Evolutionary conservation across 495 filamentous ascomycete genomes (phyloP), one percentile per base, ranked within the genome.

Genomic region (Usnea hakonensis): DNA sequence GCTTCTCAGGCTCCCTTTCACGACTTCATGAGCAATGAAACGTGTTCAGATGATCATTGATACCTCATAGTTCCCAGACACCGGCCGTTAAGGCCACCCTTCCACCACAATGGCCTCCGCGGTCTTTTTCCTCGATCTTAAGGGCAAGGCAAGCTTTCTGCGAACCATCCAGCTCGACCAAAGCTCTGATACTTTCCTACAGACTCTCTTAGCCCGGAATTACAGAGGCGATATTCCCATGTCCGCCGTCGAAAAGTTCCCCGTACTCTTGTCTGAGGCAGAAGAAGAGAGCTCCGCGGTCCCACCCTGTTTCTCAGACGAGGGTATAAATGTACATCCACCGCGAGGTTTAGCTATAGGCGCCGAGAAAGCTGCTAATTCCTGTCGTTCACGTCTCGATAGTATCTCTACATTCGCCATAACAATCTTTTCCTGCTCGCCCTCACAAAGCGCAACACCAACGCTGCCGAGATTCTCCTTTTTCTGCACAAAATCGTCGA

Each of bases 381-480:
- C 52, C 30, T 35, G 58, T 50, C 54, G 55, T 3, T 4, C 21
- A 41, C 26, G 30, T 21, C 19, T 14, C 30, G 19, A 69, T 58
- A 97, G 91, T 99, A 97, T 74, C 90, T 99, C 74, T 99, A 99
- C 79, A 99, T 99, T 75, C 86, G 94, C 72, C 94, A 99, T 78
- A 97, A 95, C 77, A 99, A 99, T 77, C 91, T 99, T 66, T 97
- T 96, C 74, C 90, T 99, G 70, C 90, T 99, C 70, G 94, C 95
- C 61, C 83, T 99, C 63, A 97, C 95, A 48, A 97, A 97, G 80
- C 88, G 94, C 70, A 99, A 99, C 76, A 96, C 90, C 69, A 97
- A 97, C 84, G 95, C 95, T 70, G 90, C 95, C 76, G 94, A 97
- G 76, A 96, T 97, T 71, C 83, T 99, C 46, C 86, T 99, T 36